Conservation (phyloP, 495 filamentous ascomycete genomes). For the Annulohypoxylon moriforme region DNA sequence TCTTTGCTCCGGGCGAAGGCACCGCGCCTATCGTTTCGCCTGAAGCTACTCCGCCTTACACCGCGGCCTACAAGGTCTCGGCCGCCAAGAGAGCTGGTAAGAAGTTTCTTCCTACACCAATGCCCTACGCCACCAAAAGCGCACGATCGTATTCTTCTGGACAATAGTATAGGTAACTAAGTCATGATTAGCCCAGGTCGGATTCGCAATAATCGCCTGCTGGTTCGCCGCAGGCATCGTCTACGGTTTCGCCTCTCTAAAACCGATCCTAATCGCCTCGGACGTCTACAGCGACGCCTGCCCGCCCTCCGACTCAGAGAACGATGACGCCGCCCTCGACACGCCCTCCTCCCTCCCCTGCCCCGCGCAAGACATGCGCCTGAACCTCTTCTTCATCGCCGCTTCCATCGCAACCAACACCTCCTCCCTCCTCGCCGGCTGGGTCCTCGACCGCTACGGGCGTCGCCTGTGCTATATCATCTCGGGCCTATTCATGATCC, state of each 20-base stretch:
- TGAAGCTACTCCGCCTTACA: conserved; percentile 40
- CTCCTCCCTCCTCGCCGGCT: conserved; percentile 73
- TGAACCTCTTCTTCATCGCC: conserved; percentile 77
- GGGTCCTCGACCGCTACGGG: conserved; percentile 72
- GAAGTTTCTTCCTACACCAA: neutral
- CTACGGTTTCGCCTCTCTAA: conserved; percentile 80
- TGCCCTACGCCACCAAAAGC: neutral
- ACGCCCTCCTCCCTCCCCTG: conserved; percentile 55
- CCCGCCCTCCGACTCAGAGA: conserved; percentile 55
- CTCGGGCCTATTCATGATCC: conserved; percentile 64
- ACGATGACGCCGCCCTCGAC: conserved; percentile 1
- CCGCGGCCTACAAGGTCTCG: conserved; percentile 65
- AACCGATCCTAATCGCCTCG: conserved; percentile 73
- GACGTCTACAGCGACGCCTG: conserved; percentile 73
- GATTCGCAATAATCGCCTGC: conserved; percentile 68
- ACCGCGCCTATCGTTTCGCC: neutral
- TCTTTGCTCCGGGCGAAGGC: conserved; percentile 28
- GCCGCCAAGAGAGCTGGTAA: conserved; percentile 62
- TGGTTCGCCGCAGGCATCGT: conserved; percentile 75
- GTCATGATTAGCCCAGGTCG: conserved; percentile 64
- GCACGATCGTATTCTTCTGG: neutral
- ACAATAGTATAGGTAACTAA: neutral
- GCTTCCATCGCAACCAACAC: conserved; percentile 77
- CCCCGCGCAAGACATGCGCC: conserved; percentile 72
- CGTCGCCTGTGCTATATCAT: conserved; percentile 69